Evolutionary conservation across 768 basidiomycete genomes (phyloP).

Genomic region (Suillus plorans): DNA sequence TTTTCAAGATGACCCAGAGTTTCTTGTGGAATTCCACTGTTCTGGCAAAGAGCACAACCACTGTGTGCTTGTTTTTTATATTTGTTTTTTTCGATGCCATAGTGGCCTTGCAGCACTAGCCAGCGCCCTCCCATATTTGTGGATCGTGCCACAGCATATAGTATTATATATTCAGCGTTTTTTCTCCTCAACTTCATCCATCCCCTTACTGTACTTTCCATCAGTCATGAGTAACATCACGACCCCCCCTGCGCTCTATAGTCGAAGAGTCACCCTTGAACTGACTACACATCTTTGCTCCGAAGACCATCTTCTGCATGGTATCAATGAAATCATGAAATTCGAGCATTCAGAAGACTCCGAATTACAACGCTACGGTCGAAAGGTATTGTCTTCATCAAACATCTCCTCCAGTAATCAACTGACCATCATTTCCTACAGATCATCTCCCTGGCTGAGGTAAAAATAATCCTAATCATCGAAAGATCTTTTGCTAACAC

Average conservation of each 20-base stretch:
- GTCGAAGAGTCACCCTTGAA: conserved; percentile 30
- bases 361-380: conserved; percentile 22
- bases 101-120: neutral
- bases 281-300: conserved; percentile 29
- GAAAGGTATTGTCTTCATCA: conserved; percentile 21
- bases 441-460: conserved; percentile 54
- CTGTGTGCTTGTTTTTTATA: conserved; percentile 10
- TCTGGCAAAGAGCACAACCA: neutral
- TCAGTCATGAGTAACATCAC: conserved; percentile 6
- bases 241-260: conserved; percentile 15
- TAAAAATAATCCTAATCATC: conserved; percentile 26
- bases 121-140: neutral
- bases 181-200: conserved; percentile 8
- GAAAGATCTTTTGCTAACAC: neutral
- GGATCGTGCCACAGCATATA: conserved; percentile 22
- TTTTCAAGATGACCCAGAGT: neutral
- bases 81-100: neutral
- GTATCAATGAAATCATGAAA: conserved; percentile 24
- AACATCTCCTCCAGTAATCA: conserved; percentile 8
- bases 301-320: conserved; percentile 26
- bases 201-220: neutral
- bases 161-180: conserved; percentile 15
- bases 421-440: conserved; percentile 17
- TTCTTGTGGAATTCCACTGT: neutral
- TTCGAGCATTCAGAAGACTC: conserved; percentile 17